These are phyloP conservation scores for Physcomitrellopsis africana DNA, from an alignment of 225 moss, liverwort and hornwort genomes.

Conservation along the genomic window DNA sequence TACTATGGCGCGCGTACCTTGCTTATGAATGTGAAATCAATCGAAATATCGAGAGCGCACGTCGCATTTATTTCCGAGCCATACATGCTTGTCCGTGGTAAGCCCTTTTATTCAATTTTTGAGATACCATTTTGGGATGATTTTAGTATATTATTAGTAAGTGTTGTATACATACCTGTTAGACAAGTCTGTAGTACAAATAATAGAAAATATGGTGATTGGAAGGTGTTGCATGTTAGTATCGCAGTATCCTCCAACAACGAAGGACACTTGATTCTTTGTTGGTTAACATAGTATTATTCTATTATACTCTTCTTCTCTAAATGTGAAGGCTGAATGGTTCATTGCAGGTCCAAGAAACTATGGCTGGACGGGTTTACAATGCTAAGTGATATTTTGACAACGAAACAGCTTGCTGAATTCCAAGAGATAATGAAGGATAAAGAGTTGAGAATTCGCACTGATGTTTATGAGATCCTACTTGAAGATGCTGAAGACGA, in stretches of 20 bases:
- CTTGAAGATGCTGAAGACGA: slow-evolving; percentile 69
- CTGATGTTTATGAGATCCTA: slow-evolving; percentile 96
- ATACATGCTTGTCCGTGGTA: slow-evolving; percentile 99
- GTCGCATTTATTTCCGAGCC: slow-evolving; percentile 96
- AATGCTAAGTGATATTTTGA: slow-evolving; percentile 77
- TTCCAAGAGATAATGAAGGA: slow-evolving; percentile 96
- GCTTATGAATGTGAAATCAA: slow-evolving; percentile 81
- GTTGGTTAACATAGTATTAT: not conserved
- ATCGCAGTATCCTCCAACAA: not conserved
- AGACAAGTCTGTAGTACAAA: not conserved
- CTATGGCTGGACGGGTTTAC: slow-evolving; percentile 94
- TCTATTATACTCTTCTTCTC: slow-evolving; percentile 4
- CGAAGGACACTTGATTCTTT: slow-evolving; percentile 11
- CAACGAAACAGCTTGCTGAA: slow-evolving; percentile 90
- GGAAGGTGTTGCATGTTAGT: not conserved
- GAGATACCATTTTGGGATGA: not conserved
- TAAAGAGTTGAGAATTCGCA: slow-evolving; percentile 81
- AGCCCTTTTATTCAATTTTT: slow-evolving; percentile 9
- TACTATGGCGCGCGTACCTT: slow-evolving; percentile 89
- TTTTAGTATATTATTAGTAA: not conserved
- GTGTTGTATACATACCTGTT: slow-evolving; percentile 2
- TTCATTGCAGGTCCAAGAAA: slow-evolving; percentile 74
- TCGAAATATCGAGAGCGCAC: slow-evolving; percentile 71
- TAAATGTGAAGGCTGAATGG: slow-evolving; percentile 18
- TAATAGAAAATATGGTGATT: not conserved